Base-by-base conservation (phyloP, 2,329 filamentous ascomycete species). In the Exophiala calicioides region DNA sequence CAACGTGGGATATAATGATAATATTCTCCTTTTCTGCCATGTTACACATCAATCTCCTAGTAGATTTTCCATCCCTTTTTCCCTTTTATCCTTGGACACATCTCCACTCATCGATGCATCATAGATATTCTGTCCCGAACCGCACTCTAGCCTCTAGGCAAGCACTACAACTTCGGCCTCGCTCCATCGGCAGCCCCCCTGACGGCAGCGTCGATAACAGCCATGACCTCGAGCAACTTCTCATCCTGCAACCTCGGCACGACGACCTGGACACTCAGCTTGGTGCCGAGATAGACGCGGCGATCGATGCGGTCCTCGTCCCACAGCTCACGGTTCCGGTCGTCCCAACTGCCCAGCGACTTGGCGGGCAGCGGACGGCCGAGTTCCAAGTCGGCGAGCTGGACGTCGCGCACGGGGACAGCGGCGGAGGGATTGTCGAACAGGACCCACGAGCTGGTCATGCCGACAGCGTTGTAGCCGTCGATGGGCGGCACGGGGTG, bases 401-500 rank as follows among this genome's bases (percentile, higher is more conserved):
- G 60, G 39, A 82, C 71, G 1, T 62, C 60, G 2, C 81, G 66
- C 1, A 85, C 73, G 0, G 81, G 81, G 1, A 85, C 52, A 0
- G 62, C 65, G 0, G 77, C 82, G 2, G 81, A 76, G 0, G 82
- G 77, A 57, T 80, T 82, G 60, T 86, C 82, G 16, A 85, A 62
- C 44, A 85, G 58, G 6, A 84, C 80, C 58, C 81, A 84, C 1
- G 71, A 73, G 16, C 72, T 77, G 1, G 81, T 84, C 59, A 85
- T 85, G 46, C 80, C 77, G 0, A 80, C 76, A 0, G 75, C 76
- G 60, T 83, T 82, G 65, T 80, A 85, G 2, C 74, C 68, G 65
- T 86, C 82, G 44, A 82, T 75, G 7, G 75, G 71, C 1, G 81
- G 79, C 0, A 82, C 74, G 0, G 82, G 79, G 62, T 86, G 82